Evolutionary conservation across 345 rosid species (phyloP), one percentile per base, ranked within the genome.

Genomic region (Mallotus nudiflorus): DNA sequence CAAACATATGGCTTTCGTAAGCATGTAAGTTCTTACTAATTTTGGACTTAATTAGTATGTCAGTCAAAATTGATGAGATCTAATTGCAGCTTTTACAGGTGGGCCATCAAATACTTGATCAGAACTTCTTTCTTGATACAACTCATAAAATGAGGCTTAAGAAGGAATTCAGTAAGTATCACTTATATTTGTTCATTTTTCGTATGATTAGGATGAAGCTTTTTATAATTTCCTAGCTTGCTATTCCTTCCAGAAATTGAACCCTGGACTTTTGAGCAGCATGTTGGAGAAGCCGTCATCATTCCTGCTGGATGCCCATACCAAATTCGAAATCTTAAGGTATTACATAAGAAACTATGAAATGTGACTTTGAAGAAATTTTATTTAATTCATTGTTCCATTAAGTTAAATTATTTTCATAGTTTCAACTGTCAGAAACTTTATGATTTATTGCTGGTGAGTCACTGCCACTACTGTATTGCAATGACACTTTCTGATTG

Each of bases 261-360:
- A 73, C 99, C 99, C 24, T 92, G 99, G 96, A 84, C 86, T 80
- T 90, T 95, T 78, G 78, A 90, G 82, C 99, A 92, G 73, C 90
- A 87, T 77, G 86, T 92, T 33, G 99, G 97, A 64, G 99, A 95
- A 84, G 99, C 97, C 72, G 90, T 95, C 70, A 76, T 90, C 57
- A 76, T 95, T 72, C 98, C 99, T 63, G 85, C 96, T 27, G 99
- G 99, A 79, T 92, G 96, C 73, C 97, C 98, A 5, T 95, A 89
- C 76, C 99, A 95, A 82, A 82, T 84, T 61, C 89, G 81, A 87
- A 92, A 89, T 76, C 80, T 83, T 37, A 95, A 88, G 98, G 96
- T 95, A 81, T 19, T 28, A 6, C 64, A 15, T 51, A 19, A 15
- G 18, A 1, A 14, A 49, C 31, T n/a, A n/a, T 28, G 4, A 55